Evolutionary conservation across 2,329 filamentous ascomycete species (phyloP).

Genomic region (Fusarium veterinarium): DNA sequence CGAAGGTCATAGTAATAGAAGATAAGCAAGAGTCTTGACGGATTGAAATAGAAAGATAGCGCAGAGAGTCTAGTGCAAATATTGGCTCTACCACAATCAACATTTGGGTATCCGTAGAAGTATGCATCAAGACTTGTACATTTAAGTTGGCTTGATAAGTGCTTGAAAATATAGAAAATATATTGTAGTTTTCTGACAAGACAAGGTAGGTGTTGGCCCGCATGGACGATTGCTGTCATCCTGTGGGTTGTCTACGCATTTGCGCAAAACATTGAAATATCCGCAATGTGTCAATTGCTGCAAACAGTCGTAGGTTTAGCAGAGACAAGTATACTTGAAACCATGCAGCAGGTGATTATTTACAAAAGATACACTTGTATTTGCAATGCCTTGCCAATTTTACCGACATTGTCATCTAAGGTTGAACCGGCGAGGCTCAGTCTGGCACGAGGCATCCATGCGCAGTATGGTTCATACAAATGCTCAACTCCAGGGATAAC

Average conservation of each 20-base stretch:
- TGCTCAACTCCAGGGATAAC: neutral
- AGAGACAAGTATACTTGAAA: neutral
- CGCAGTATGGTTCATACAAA: neutral
- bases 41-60: neutral
- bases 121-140: neutral
- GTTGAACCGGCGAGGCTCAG: conserved; percentile 5
- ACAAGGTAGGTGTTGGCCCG: no score
- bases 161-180: no score
- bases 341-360: neutral
- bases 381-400: neutral
- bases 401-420: neutral
- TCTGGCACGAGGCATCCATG: neutral
- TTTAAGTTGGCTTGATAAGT: neutral
- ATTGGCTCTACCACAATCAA: neutral
- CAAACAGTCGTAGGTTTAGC: neutral
- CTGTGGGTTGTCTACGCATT: neutral
- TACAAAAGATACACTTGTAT: neutral
- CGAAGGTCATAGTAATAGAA: neutral
- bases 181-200: neutral
- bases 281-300: neutral
- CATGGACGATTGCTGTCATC: neutral
- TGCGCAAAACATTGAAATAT: neutral
- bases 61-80: neutral
- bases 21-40: no score
- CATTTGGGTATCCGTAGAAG: neutral